Base-by-base conservation (phyloP, 2,329 filamentous ascomycete genomes). In the Corinectria fuckeliana region DNA sequence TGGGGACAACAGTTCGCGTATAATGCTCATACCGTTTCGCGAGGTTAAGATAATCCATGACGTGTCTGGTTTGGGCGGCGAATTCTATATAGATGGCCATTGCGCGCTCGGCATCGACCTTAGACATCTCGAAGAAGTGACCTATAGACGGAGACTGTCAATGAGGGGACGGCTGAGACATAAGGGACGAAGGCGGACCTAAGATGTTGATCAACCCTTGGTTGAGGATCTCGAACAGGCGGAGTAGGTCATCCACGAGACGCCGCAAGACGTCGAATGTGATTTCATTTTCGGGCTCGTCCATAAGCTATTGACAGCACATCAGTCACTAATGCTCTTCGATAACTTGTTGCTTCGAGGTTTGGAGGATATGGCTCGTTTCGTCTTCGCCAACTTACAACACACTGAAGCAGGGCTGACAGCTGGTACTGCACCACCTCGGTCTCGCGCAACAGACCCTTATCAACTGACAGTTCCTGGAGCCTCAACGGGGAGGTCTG, bases 101-200 rank as follows among this genome's bases (percentile, higher is more conserved):
- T 57, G 95, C 93, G 63, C 93, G 87, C 75, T 97, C 92, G 59
- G 95, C 96, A 76, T 99, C 95, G 23, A 91, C 85, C 71, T 91
- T 92, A 50, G 95, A 97, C 90, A 99, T 94, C 79, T 99, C 95
- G 71, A 99, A 99, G 77, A 98, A 99, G 76, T 96, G 92, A 69
- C 95, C 93, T 96, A 63, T 28, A 21, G 41, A 8, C 10, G 63
- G 72, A 45, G 62, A 56, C 49, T 32, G 53, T 66, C 54, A 59
- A 60, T 64, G 25, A 56, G 47, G 16, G 32, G 41, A 42, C 23
- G 38, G 30, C 34, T 56, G 56, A 62, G 59, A 61, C 62, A 58
- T 41, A 42, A 39, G 48, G 50, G 52, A 56, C 47, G 51, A 32
- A 21, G 51, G 72, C 87, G 65, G 81, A 96, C 94, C 92, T 57